These are phyloP conservation scores for Protomyces inouyei DNA, from an alignment of 1,139 yeast genomes.

Conservation along the genomic window DNA sequence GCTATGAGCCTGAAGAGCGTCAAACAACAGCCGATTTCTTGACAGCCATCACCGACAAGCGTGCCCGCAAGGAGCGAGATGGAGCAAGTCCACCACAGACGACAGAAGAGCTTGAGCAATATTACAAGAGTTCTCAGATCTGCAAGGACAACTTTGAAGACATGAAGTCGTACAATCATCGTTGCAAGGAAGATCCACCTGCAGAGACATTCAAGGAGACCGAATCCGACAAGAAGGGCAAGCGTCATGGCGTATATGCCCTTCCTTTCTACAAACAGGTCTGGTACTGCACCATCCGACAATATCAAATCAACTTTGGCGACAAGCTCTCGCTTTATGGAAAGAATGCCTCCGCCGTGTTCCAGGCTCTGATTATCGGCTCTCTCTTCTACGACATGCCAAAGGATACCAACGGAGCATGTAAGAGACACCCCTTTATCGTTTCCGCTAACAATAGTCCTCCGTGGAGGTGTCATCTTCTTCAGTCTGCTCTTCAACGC, in stretches of 20 bases:
- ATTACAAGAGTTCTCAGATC: conserved; percentile 59
- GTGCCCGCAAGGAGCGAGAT: conserved; percentile 53
- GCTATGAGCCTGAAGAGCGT: conserved; percentile 64
- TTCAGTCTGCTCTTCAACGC: conserved; percentile 75
- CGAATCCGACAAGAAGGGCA: conserved; percentile 30
- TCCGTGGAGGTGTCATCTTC: conserved; percentile 67
- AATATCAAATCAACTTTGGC: conserved; percentile 28
- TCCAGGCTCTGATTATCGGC: conserved; percentile 55
- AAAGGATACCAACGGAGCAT: conserved; percentile 52
- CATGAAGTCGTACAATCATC: conserved; percentile 41
- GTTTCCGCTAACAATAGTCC: conserved; percentile 33
- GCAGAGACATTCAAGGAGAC: conserved; percentile 17
- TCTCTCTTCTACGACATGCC: conserved; percentile 67
- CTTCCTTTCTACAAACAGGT: conserved; percentile 34
- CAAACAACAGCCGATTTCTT: conserved; percentile 79
- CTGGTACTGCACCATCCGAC: conserved; percentile 22
- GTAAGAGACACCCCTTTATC: not conserved
- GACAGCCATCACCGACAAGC: conserved; percentile 70
- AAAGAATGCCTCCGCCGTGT: conserved; percentile 48
- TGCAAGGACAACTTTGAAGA: conserved; percentile 43
- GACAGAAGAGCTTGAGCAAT: conserved; percentile 59
- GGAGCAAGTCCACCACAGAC: conserved; percentile 67
- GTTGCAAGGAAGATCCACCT: conserved; percentile 29
- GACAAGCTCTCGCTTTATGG: conserved; percentile 26
- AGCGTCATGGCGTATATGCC: conserved; percentile 31